Evolutionary conservation across 805 yeast species (phyloP).

Genomic region (Yamadazyma tumulicola): DNA sequence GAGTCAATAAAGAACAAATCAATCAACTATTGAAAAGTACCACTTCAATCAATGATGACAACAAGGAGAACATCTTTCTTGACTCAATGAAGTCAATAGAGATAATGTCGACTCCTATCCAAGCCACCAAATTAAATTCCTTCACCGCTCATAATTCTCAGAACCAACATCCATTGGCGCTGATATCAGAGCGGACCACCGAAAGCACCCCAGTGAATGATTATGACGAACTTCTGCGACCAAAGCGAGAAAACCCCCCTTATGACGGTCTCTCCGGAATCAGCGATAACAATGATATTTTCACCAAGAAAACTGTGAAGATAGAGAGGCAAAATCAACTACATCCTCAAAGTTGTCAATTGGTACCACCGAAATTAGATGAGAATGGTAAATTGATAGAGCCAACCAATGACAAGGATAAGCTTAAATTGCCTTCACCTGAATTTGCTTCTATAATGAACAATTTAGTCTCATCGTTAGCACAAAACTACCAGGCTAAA

Average conservation of each 20-base stretch:
- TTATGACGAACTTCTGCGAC: background rate
- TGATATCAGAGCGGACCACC: constrained; percentile 28
- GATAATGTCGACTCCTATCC: constrained; percentile 32
- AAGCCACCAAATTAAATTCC: constrained; percentile 13
- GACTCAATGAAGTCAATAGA: constrained; percentile 24
- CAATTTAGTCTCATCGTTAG: constrained; percentile 46
- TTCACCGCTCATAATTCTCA: constrained; percentile 7
- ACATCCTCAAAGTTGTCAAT: constrained; percentile 20
- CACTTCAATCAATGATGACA: constrained; percentile 23
- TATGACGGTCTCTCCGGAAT: too few species aligned
- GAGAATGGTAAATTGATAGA: constrained; percentile 24
- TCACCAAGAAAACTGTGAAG: constrained; percentile 2
- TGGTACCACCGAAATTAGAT: constrained; percentile 34
- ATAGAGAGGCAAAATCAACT: background rate
- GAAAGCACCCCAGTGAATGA: constrained; percentile 24
- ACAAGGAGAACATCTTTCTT: constrained; percentile 47
- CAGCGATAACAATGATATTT: constrained; percentile 2
- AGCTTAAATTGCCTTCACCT: constrained; percentile 20
- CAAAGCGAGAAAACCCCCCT: constrained; percentile 1
- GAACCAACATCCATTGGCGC: constrained; percentile 23
- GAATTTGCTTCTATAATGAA: constrained; percentile 35
- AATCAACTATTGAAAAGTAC: constrained; percentile 17
- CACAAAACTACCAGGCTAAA: constrained; percentile 52
- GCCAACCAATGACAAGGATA: constrained; percentile 14
- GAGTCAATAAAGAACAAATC: constrained; percentile 34